Evolutionary conservation across 2,329 filamentous ascomycete species (phyloP).

Genomic region (Neofusicoccum ribis): DNA sequence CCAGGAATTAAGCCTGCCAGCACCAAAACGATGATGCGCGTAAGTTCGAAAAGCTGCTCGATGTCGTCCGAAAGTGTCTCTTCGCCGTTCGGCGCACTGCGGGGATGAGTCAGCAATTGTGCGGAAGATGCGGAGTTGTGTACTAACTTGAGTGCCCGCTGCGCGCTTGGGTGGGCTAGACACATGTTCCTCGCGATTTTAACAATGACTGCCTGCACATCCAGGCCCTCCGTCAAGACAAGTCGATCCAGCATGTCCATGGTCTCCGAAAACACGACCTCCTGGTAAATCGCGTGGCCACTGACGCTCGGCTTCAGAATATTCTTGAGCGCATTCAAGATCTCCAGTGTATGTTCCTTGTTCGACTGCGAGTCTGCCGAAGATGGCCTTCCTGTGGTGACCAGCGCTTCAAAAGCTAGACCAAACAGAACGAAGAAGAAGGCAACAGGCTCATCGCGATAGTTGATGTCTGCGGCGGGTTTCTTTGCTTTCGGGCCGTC

Average conservation of each 20-base stretch:
- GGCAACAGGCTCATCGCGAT: constrained; percentile 93
- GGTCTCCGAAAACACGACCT: constrained; percentile 93
- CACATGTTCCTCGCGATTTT: constrained; percentile 90
- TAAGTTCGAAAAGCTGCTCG: constrained; percentile 95
- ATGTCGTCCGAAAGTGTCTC: constrained; percentile 92
- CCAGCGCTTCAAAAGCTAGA: constrained; percentile 92
- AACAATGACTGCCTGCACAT: constrained; percentile 89
- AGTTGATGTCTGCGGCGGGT: constrained; percentile 74
- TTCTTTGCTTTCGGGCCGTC: constrained; percentile 24
- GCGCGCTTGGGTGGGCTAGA: constrained; percentile 85
- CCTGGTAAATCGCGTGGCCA: constrained; percentile 93
- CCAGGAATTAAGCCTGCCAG: constrained; percentile 86
- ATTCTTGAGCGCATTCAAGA: constrained; percentile 88
- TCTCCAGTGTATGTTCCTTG: constrained; percentile 80
- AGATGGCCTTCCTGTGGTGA: constrained; percentile 69
- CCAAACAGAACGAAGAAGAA: constrained; percentile 99
- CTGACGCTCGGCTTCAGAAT: constrained; percentile 93
- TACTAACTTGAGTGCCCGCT: constrained; percentile 57
- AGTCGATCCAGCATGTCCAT: constrained; percentile 94
- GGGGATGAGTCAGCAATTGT: constrained; percentile 1
- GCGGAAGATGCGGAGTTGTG: constrained; percentile 36
- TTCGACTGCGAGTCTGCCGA: constrained; percentile 36
- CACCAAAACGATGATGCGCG: constrained; percentile 91
- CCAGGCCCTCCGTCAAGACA: constrained; percentile 84
- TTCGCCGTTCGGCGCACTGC: constrained; percentile 50